phyloP scores from a whole-genome alignment of 2,329 filamentous ascomycete species.

The Aureobasidium leucospermi region DNA sequence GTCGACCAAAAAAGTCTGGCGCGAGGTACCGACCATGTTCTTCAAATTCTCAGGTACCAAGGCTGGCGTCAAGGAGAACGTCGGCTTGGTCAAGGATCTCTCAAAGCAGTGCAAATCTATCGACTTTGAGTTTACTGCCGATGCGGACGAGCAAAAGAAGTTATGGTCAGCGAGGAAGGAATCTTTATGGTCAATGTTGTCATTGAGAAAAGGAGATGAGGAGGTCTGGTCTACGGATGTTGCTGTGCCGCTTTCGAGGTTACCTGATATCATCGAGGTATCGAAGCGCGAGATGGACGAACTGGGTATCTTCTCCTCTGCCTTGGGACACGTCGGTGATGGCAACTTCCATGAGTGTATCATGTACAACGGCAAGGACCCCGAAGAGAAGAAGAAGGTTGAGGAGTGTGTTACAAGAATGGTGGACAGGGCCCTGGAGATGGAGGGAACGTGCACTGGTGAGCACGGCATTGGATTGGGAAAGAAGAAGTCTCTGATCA shows the following conservation, averaged over 20 bases:
- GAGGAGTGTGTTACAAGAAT: conserved; percentile 80
- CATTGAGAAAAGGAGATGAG: conserved; percentile 46
- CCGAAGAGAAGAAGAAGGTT: conserved; percentile 65
- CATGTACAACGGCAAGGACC: conserved; percentile 69
- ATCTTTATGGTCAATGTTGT: conserved; percentile 54
- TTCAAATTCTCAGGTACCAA: conserved; percentile 64
- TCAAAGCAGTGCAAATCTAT: conserved; percentile 52
- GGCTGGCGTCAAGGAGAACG: conserved; percentile 68
- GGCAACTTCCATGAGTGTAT: conserved; percentile 94
- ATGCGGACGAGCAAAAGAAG: conserved; percentile 46
- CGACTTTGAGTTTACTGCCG: conserved; percentile 49
- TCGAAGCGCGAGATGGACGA: conserved; percentile 86
- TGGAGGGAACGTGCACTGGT: conserved; percentile 89
- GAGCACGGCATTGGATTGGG: conserved; percentile 82
- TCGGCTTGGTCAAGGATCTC: conserved; percentile 60
- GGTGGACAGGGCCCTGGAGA: conserved; percentile 82
- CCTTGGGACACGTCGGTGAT: conserved; percentile 84
- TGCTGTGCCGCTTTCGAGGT: conserved; percentile 52
- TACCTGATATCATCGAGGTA: conserved; percentile 63
- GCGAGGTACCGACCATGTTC: conserved; percentile 62
- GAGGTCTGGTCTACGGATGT: conserved; percentile 58
- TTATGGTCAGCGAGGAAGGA: conserved; percentile 57
- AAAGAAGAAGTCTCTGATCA: conserved; percentile 72
- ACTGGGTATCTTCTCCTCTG: conserved; percentile 76
- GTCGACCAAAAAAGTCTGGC: conserved; percentile 64